These are phyloP conservation scores for Lipomyces oligophaga DNA, from an alignment of 805 yeast genomes.

Conservation along the genomic window DNA sequence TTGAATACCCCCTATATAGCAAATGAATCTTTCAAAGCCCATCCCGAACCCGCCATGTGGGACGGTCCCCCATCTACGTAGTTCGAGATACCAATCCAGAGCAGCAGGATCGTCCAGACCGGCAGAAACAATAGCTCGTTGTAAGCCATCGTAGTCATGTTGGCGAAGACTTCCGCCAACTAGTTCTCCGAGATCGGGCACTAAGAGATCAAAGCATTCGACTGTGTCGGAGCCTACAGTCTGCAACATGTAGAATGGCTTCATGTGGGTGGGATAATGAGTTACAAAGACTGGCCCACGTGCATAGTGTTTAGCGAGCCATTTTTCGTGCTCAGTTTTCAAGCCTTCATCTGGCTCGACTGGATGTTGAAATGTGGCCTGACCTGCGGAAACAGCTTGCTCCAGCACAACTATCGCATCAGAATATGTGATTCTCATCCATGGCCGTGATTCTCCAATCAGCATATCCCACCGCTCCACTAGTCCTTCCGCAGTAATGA, in stretches of 20 bases:
- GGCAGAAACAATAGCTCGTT: constrained; percentile 48
- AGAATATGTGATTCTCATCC: constrained; percentile 71
- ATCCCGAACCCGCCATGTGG: constrained; percentile 98
- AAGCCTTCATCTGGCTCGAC: constrained; percentile 71
- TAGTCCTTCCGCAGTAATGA: constrained; percentile 32
- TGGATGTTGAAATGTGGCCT: constrained; percentile 41
- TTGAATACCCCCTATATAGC: constrained; percentile 66
- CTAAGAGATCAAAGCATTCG: constrained; percentile 81
- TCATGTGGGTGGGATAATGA: constrained; percentile 72
- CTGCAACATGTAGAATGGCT: constrained; percentile 88
- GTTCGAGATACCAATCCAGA: constrained; percentile 74
- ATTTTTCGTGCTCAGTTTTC: constrained; percentile 85
- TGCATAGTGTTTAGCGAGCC: constrained; percentile 68
- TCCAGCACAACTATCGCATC: constrained; percentile 63
- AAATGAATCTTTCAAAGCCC: constrained; percentile 83
- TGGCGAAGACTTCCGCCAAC: constrained; percentile 95
- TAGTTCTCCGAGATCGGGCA: constrained; percentile 90
- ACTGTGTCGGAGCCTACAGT: constrained; percentile 46
- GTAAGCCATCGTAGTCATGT: constrained; percentile 50
- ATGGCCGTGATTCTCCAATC: constrained; percentile 40
- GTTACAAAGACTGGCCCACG: constrained; percentile 81
- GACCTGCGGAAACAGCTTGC: constrained; percentile 34
- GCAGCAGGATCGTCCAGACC: constrained; percentile 54
- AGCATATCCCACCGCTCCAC: constrained; percentile 58
- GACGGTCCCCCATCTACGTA: constrained; percentile 71